Evolutionary conservation across 139 green algal species (phyloP).

Genomic region (Chlorella vulgaris): DNA sequence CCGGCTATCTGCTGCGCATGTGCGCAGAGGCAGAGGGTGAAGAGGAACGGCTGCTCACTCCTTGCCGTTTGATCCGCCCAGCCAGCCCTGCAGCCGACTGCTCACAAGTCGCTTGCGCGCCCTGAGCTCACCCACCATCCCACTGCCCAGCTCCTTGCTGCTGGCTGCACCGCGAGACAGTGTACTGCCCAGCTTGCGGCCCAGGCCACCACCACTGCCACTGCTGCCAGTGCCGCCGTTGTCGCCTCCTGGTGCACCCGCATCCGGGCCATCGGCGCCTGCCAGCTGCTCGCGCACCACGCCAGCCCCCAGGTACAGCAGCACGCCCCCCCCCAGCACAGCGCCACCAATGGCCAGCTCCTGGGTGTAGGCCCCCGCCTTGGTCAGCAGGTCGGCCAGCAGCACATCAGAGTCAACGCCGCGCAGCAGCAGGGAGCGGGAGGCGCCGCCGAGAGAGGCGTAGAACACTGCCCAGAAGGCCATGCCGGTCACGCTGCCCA

Average conservation of each 20-base stretch:
- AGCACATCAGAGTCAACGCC: conserved; percentile 60
- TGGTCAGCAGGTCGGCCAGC: conserved; percentile 50
- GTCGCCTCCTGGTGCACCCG: not conserved
- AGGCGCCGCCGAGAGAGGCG: conserved; percentile 74
- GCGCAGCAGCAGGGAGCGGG: conserved; percentile 61
- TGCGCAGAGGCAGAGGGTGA: too few species aligned
- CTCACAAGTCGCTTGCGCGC: not conserved
- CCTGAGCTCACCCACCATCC: not conserved
- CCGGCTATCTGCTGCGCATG: too few species aligned
- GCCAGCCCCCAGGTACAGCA: conserved; percentile 20
- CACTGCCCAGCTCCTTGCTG: conserved; percentile 8
- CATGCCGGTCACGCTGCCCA: conserved; percentile 74
- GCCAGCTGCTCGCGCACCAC: not conserved
- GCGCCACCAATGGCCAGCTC: conserved; percentile 45
- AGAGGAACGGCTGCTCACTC: conserved; percentile 12
- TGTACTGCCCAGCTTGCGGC: not conserved
- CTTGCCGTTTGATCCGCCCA: conserved; percentile 1
- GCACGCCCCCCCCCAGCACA: conserved; percentile 19
- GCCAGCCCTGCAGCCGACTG: not conserved
- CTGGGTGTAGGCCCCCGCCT: conserved; percentile 47
- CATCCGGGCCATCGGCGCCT: not conserved
- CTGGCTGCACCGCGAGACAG: not conserved
- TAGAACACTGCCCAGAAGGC: conserved; percentile 75
- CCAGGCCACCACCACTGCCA: not conserved
- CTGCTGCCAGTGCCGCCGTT: not conserved